Evolutionary conservation across 441 rosid genomes (phyloP).

Genomic region (Syzygium syzygioides): DNA sequence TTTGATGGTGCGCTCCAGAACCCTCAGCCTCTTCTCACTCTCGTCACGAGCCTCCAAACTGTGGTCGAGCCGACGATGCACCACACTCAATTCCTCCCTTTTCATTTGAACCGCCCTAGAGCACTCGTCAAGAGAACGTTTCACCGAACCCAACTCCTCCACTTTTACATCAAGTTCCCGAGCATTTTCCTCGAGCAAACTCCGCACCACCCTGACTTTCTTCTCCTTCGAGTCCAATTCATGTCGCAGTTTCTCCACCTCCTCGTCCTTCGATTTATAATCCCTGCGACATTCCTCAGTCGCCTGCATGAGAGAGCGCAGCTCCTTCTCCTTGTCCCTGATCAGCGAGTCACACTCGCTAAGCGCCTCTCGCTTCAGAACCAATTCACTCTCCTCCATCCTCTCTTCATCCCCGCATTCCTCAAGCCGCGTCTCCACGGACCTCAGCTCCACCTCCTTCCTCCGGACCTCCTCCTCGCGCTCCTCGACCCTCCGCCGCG

Average conservation of each 20-base stretch:
- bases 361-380: neutral
- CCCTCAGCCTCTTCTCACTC: neutral
- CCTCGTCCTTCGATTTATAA: conserved; percentile 6
- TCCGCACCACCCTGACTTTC: conserved; percentile 6
- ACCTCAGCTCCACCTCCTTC: conserved; percentile 11
- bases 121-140: neutral
- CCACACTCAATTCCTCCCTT: neutral
- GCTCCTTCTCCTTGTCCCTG: conserved; percentile 1
- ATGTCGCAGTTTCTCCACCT: conserved; percentile 7
- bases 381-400: conserved; percentile 2
- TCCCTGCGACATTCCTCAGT: conserved; percentile 3
- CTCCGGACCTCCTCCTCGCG: conserved; percentile 4
- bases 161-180: neutral
- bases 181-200: neutral
- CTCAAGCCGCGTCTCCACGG: conserved; percentile 7
- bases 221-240: conserved; percentile 11
- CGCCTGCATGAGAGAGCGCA: conserved; percentile 1
- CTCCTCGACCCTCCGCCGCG: neutral
- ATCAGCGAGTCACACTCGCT: neutral
- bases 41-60: neutral
- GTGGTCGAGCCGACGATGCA: neutral
- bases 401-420: conserved; percentile 17
- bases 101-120: neutral
- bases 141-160: neutral
- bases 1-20: neutral